Conservation (phyloP, 306 rosid genomes). For the Albizia julibrissin region DNA sequence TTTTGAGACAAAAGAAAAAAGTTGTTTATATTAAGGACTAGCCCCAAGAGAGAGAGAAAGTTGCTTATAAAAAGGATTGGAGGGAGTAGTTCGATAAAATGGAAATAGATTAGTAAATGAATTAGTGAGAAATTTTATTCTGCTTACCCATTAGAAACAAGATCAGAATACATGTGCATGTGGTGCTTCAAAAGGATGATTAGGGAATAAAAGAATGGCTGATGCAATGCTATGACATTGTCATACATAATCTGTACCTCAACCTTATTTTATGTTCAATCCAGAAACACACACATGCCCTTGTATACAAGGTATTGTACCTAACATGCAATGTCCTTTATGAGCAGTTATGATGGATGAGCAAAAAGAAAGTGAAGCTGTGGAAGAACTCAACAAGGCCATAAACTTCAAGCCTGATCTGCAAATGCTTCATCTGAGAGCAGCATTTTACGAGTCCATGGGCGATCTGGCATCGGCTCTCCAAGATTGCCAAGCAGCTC, state of each 20-base stretch:
- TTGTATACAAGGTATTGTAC: conserved; percentile 30
- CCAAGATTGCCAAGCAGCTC: conserved; percentile 80
- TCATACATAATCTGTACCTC: background rate
- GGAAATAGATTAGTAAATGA: background rate
- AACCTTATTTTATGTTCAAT: background rate
- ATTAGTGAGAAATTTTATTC: background rate
- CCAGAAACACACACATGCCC: background rate
- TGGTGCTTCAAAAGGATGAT: conserved; percentile 6
- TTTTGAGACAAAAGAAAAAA: too few species aligned
- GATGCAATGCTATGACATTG: background rate
- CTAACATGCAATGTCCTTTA: conserved; percentile 32
- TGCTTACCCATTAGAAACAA: background rate
- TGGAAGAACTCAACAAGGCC: conserved; percentile 75
- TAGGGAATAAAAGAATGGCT: background rate
- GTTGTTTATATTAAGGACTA: too few species aligned
- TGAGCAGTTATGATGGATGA: conserved; percentile 87
- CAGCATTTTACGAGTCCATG: conserved; percentile 76
- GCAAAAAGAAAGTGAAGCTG: conserved; percentile 77
- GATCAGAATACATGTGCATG: background rate
- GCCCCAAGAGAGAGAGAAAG: too few species aligned
- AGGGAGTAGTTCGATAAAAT: too few species aligned
- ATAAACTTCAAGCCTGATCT: conserved; percentile 74
- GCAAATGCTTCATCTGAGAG: conserved; percentile 87
- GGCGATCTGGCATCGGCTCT: conserved; percentile 56
- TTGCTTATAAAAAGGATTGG: too few species aligned